Evolutionary conservation across 176 grass and related monocot genomes (phyloP).

Genomic region (Musa acuminata): DNA sequence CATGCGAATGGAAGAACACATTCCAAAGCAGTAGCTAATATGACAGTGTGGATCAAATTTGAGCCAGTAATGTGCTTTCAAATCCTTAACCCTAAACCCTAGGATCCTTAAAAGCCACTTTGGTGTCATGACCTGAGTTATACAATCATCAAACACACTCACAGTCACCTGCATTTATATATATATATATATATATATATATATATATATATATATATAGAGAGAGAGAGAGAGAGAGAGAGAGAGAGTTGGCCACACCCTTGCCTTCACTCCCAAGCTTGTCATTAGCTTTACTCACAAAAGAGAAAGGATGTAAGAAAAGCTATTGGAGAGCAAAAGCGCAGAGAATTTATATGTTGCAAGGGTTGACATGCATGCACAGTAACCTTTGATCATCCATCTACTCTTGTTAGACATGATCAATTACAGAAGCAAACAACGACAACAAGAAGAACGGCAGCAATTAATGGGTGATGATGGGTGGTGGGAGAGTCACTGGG

Average conservation of each 20-base stretch:
- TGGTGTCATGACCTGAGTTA: slow-evolving; percentile 27
- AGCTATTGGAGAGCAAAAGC: slow-evolving; percentile 31
- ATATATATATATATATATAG: too few species aligned
- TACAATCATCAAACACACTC: slow-evolving; percentile 25
- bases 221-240: background rate
- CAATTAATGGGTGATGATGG: background rate
- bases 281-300: slow-evolving; percentile 66
- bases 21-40: too few species aligned
- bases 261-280: slow-evolving; percentile 97
- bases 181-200: background rate
- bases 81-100: slow-evolving; percentile 14
- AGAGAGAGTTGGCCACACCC: slow-evolving; percentile 26
- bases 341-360: slow-evolving; percentile 31
- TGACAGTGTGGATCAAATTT: background rate
- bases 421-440: background rate
- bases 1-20: too few species aligned
- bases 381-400: background rate
- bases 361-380: slow-evolving; percentile 62
- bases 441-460: background rate
- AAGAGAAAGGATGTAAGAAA: slow-evolving; percentile 24
- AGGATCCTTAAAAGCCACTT: slow-evolving; percentile 35
- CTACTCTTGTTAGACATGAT: too few species aligned
- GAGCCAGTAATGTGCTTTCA: background rate
- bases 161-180: background rate
- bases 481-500: background rate